Evolutionary conservation across 2,329 filamentous ascomycete genomes (phyloP).

Genomic region (Calonectria pteridis): DNA sequence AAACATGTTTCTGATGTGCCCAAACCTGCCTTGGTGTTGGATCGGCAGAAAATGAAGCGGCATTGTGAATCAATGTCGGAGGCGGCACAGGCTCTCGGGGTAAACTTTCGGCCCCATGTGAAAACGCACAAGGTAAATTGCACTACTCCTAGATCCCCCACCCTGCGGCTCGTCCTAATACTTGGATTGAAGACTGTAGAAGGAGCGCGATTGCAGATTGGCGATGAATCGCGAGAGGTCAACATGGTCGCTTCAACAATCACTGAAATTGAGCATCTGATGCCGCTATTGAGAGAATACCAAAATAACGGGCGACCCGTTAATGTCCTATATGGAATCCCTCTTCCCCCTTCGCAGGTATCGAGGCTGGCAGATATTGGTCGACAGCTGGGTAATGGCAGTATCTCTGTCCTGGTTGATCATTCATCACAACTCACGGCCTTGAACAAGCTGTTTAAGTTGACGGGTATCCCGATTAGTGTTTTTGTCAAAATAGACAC

Average conservation of each 20-base stretch:
- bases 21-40: constrained; percentile 68
- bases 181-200: constrained; percentile 61
- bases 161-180: fast-evolving
- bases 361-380: constrained; percentile 62
- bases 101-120: constrained; percentile 72
- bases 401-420: constrained; percentile 69
- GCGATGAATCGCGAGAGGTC: constrained; percentile 50
- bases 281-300: constrained; percentile 61
- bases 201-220: constrained; percentile 67
- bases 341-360: constrained; percentile 66
- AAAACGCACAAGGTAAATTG: constrained; percentile 73
- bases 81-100: constrained; percentile 59
- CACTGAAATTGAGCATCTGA: constrained; percentile 67
- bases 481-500: constrained; percentile 74
- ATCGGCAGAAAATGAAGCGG: constrained; percentile 62
- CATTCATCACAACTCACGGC: constrained; percentile 61
- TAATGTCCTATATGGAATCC: constrained; percentile 71
- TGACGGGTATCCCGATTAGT: constrained; percentile 46
- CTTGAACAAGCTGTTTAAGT: constrained; percentile 47
- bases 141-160: neutral
- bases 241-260: constrained; percentile 72
- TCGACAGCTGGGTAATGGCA: constrained; percentile 56
- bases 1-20: constrained; percentile 53
- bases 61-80: constrained; percentile 71
- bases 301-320: constrained; percentile 30